Evolutionary conservation across 768 basidiomycete genomes (phyloP).

Genomic region (Xerocomellus intermedius): DNA sequence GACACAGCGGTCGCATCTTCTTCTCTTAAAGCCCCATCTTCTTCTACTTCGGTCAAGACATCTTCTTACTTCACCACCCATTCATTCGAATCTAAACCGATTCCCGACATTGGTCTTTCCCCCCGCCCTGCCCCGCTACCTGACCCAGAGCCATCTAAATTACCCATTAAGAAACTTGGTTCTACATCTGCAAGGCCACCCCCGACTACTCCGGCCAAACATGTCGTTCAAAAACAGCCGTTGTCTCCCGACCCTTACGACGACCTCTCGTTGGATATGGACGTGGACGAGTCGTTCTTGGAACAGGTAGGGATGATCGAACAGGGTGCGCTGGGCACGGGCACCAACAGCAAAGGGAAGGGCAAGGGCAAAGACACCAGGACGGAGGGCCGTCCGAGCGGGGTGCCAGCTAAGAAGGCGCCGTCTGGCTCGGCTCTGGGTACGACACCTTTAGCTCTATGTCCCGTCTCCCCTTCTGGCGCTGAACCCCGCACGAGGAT

Average conservation of each 20-base stretch:
- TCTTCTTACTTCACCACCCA: constrained; percentile 23
- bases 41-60: constrained; percentile 3
- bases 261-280: constrained; percentile 36
- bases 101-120: constrained; percentile 29
- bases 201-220: background rate
- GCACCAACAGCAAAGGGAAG: constrained; percentile 18
- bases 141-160: constrained; percentile 11
- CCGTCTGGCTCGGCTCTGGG: constrained; percentile 13
- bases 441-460: constrained; percentile 10
- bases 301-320: constrained; percentile 35
- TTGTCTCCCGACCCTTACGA: constrained; percentile 30
- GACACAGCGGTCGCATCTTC: constrained; percentile 2
- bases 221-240: constrained; percentile 9
- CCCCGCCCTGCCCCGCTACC: constrained; percentile 29
- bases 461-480: constrained; percentile 6
- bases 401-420: constrained; percentile 3
- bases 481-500: constrained; percentile 17
- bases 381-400: background rate
- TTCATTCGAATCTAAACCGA: constrained; percentile 4
- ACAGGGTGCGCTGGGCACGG: constrained; percentile 14
- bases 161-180: constrained; percentile 1
- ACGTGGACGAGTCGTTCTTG: constrained; percentile 40
- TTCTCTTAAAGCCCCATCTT: constrained; percentile 6
- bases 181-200: constrained; percentile 10
- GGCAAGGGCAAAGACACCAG: constrained; percentile 16